Base-by-base conservation (phyloP, 2,329 filamentous ascomycete species). In the Elsinoe perseae region DNA sequence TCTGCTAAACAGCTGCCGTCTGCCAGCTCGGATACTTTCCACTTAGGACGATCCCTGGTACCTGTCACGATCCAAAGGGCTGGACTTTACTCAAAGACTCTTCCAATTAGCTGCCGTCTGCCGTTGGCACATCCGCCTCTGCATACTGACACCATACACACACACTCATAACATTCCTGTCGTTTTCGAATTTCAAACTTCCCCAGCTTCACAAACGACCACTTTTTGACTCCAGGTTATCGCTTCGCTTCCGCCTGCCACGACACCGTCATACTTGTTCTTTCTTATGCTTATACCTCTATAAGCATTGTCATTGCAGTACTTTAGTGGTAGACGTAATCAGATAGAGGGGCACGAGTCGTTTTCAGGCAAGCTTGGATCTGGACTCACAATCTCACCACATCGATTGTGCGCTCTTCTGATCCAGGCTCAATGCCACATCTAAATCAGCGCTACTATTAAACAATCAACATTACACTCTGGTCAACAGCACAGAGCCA, bases 141-240 rank as follows among this genome's bases (percentile, higher is more conserved):
- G 16, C 32, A 36, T 28, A 25, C 14, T 48, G 6, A 16, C 43
- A 27, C 10, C 32, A 36, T 14, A 36, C 32, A 44, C 38, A 28
- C 28, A 14, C 20, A 20, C 18, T 16, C 48, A 52, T 32, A 52
- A 52, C 30, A 52, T 36, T 52, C 48, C 48, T 28, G 28, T 36
- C 48, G 48, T 32, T 36, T 23, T 52, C 48, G 30, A 38, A 28
- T 52, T 52, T 25, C 18, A 18, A 23, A 23, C 18, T 38, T 25
- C 28, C 32, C 48, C 28, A 52, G 28, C 32, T 52, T 38, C 48
- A 52, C 30, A n/a, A 32, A 8, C 44, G 25, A 50, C 18, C 44
- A 18, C 27, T 48, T 50, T 52, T 52, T 36, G 28, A 16, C 48
- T 52, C 48, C 36, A 52, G 48, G 48, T 52, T 52, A 20, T 23